A percentile compares a stretch with the other conserved stretches of the same genome.
Evolutionary conservation across 306 rosid species (phyloP).

Genomic region (Corylus avellana): DNA sequence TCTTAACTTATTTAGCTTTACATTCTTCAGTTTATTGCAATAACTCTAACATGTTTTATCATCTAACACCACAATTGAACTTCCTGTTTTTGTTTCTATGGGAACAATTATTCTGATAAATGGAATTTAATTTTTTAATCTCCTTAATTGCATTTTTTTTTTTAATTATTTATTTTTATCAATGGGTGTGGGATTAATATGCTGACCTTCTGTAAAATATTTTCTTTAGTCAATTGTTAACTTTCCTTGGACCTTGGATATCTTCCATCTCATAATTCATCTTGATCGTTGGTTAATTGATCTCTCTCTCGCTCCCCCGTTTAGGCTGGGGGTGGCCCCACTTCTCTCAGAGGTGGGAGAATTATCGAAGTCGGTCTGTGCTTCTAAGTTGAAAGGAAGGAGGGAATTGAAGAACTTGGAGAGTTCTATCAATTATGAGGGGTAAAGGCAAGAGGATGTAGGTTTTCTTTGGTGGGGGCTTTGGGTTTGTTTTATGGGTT

Average conservation of each 20-base stretch:
- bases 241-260: neutral
- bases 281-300: neutral
- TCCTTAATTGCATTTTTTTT: neutral
- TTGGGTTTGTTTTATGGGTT: too few relatives aligned
- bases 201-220: neutral
- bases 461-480: too few relatives aligned
- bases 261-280: neutral
- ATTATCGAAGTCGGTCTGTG: too few relatives aligned
- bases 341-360: too few relatives aligned
- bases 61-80: neutral
- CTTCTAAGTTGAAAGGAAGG: too few relatives aligned
- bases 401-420: too few relatives aligned
- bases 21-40: neutral
- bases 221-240: neutral
- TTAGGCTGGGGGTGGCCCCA: too few relatives aligned
- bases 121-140: neutral
- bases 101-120: neutral
- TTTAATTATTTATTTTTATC: too few relatives aligned
- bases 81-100: neutral
- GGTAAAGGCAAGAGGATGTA: too few relatives aligned
- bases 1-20: neutral
- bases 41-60: neutral
- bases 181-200: neutral
- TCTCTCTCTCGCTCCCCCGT: too few relatives aligned
- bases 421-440: too few relatives aligned